These are phyloP conservation scores for Eucalyptus globulus DNA, from an alignment of 345 rosid genomes.

Conservation along the genomic window DNA sequence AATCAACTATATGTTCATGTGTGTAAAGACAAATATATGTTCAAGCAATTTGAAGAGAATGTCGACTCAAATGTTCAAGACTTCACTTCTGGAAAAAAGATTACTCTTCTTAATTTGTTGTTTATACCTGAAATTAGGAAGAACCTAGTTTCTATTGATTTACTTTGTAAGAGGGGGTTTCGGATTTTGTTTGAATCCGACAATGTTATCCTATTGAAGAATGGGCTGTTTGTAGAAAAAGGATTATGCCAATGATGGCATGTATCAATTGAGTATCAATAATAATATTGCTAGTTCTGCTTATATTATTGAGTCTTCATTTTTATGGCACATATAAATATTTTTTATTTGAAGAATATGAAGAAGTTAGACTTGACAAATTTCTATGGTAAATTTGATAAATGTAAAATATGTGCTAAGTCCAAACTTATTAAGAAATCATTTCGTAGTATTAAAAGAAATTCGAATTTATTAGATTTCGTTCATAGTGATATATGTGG, in stretches of 20 bases:
- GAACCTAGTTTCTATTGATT: not conserved
- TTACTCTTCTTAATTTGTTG: not conserved
- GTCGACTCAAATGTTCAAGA: no score
- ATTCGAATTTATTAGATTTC: not conserved
- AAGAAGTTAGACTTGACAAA: not conserved
- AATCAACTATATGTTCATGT: no score
- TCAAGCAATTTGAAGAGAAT: no score
- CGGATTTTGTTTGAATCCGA: not conserved
- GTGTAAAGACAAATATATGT: no score
- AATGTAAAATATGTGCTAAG: not conserved
- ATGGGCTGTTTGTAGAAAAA: not conserved
- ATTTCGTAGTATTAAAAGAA: not conserved
- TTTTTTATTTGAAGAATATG: not conserved
- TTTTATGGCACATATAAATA: not conserved
- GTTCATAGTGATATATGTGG: not conserved
- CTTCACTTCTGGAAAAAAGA: no score
- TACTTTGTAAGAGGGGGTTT: not conserved
- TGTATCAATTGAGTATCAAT: not conserved
- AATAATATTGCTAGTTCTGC: not conserved
- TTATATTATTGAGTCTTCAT: not conserved
- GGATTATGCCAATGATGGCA: not conserved
- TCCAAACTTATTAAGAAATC: not conserved
- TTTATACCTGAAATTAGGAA: not conserved
- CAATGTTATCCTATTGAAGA: not conserved
- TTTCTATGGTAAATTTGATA: not conserved